Percentiles rank a stretch among this genome's conserved stretches.
Evolutionary conservation across 2,329 filamentous ascomycete genomes (phyloP).

Genomic region (Gyromitra esculenta): DNA sequence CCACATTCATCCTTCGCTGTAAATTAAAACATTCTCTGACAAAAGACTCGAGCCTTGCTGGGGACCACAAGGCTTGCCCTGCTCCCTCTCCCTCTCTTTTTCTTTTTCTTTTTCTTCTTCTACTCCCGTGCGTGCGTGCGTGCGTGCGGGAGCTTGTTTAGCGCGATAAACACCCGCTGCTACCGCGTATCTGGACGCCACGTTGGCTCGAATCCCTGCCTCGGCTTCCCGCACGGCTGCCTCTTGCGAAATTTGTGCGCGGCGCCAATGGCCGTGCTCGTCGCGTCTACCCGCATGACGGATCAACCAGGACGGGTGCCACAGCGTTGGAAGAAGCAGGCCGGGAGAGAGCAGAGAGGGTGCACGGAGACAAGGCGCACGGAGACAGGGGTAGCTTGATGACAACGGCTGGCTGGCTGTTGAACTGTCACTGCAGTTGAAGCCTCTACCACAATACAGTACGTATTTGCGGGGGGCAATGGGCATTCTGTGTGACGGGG

Average conservation of each 20-base stretch:
- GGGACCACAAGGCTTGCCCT: too few relatives aligned
- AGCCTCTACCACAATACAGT: background rate
- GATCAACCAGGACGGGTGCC: background rate
- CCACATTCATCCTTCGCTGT: too few relatives aligned
- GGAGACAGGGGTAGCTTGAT: background rate
- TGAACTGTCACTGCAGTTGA: background rate
- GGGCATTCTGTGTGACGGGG: background rate
- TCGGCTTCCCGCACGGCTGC: background rate
- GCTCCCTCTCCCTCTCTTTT: too few relatives aligned
- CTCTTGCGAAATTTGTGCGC: background rate
- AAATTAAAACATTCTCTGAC: too few relatives aligned
- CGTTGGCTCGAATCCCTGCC: background rate
- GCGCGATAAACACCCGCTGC: too few relatives aligned
- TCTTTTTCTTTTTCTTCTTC: too few relatives aligned
- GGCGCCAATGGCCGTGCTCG: background rate
- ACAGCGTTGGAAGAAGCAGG: background rate
- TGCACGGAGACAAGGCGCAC: background rate
- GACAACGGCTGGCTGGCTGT: background rate
- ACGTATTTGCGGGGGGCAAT: constrained; percentile 1
- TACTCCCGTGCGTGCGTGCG: too few relatives aligned
- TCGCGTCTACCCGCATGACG: background rate
- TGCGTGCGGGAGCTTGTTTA: too few relatives aligned
- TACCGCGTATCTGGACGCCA: background rate
- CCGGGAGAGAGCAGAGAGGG: background rate
- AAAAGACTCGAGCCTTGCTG: too few relatives aligned